Percentiles rank a stretch among this genome's conserved stretches.
phyloP scores from a whole-genome alignment of 1,139 yeast species.

The Spathaspora jeffriesii region DNA sequence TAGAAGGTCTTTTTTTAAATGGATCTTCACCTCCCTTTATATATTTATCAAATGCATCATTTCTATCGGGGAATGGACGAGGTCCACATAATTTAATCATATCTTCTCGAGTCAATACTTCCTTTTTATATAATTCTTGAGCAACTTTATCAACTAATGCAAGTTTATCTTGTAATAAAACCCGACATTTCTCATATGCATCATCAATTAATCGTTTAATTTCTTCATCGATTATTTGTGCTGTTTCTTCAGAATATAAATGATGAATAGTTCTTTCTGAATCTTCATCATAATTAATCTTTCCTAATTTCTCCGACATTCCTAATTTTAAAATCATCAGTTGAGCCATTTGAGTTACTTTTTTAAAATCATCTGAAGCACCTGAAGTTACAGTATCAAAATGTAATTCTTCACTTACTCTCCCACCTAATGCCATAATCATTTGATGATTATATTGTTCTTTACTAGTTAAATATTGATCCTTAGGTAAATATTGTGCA shows the following conservation, averaged over 20 bases:
- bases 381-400: conserved; percentile 81
- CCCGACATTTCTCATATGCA: conserved; percentile 51
- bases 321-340: conserved; percentile 77
- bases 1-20: conserved; percentile 22
- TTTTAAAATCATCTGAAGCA: conserved; percentile 80
- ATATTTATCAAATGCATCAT: conserved; percentile 81
- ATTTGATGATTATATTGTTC: conserved; percentile 71
- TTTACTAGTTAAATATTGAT: conserved; percentile 64
- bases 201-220: conserved; percentile 61
- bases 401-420: conserved; percentile 78
- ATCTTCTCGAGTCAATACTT: conserved; percentile 78
- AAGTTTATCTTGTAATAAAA: conserved; percentile 56
- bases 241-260: conserved; percentile 72
- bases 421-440: conserved; percentile 82
- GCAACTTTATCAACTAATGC: conserved; percentile 71
- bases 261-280: conserved; percentile 45
- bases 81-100: conserved; percentile 75
- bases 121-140: conserved; percentile 64
- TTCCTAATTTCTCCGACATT: conserved; percentile 72
- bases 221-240: conserved; percentile 64
- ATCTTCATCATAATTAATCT: conserved; percentile 44
- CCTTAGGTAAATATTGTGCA: conserved; percentile 82
- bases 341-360: conserved; percentile 76
- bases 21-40: conserved; percentile 48
- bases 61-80: conserved; percentile 75